Conservation (phyloP, 257 asterid species). For the Petunia axillaris region DNA sequence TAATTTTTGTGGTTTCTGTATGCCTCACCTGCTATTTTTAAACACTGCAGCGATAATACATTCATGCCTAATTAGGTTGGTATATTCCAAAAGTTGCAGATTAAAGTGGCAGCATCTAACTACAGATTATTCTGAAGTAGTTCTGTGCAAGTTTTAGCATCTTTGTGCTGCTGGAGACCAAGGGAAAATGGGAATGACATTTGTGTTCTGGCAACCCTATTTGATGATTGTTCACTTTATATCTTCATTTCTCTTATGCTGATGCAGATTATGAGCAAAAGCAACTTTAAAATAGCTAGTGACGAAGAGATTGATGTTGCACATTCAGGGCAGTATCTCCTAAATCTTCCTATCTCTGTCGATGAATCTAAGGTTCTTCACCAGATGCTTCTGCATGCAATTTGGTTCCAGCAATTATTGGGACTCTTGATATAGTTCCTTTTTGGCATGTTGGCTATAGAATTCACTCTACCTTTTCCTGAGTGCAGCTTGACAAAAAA, state of each 20-base stretch:
- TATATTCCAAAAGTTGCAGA: too few relatives aligned
- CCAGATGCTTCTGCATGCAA: conserved; percentile 7
- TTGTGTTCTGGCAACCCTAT: conserved; percentile 22
- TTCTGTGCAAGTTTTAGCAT: too few relatives aligned
- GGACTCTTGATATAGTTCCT: background rate
- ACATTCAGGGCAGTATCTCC: conserved; percentile 90
- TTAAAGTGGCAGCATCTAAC: too few relatives aligned
- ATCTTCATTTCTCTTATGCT: conserved; percentile 34
- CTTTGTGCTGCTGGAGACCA: conserved; percentile 14
- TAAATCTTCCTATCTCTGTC: conserved; percentile 89
- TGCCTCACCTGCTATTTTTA: too few relatives aligned
- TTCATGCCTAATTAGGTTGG: too few relatives aligned
- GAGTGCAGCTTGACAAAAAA: conserved; percentile 81
- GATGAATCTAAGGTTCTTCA: conserved; percentile 85
- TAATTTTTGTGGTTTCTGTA: too few relatives aligned
- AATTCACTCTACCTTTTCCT: conserved; percentile 33
- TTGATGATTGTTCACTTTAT: conserved; percentile 24
- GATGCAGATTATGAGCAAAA: conserved; percentile 91
- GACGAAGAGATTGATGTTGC: conserved; percentile 92
- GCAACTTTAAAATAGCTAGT: conserved; percentile 89
- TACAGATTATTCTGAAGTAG: too few relatives aligned
- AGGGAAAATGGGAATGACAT: conserved; percentile 21
- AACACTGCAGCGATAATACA: too few relatives aligned
- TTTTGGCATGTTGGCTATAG: conserved; percentile 16
- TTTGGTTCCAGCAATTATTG: conserved; percentile 7